phyloP scores from a whole-genome alignment of 1,284 basidiomycete species.

The Sanghuangporus sanghuang region DNA sequence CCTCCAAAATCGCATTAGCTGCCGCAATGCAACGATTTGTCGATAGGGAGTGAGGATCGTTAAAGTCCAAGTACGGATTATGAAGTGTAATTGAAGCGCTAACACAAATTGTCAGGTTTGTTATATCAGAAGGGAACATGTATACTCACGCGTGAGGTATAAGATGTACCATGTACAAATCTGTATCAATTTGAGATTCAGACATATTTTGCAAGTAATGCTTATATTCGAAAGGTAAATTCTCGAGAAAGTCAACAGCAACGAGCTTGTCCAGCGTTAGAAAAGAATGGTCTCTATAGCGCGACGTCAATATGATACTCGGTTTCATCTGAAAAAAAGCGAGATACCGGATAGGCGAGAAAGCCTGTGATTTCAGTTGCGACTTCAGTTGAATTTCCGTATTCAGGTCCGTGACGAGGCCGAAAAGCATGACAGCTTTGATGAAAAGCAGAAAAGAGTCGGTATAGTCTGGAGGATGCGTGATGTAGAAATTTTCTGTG shows the following conservation, averaged over 20 bases:
- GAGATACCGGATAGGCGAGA: constrained; percentile 25
- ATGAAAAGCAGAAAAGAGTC: constrained; percentile 75
- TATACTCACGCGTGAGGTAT: constrained; percentile 72
- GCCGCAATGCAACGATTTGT: constrained; percentile 68
- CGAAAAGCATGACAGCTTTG: constrained; percentile 78
- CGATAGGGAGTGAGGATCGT: constrained; percentile 55
- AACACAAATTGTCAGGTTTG: constrained; percentile 12
- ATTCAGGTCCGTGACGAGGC: constrained; percentile 75
- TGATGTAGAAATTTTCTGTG: constrained; percentile 55
- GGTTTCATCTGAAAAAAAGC: constrained; percentile 35
- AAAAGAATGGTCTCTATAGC: constrained; percentile 47
- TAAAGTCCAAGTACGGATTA: constrained; percentile 73
- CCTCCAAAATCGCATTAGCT: constrained; percentile 62
- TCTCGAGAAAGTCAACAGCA: constrained; percentile 58
- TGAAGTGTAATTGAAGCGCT: constrained; percentile 82
- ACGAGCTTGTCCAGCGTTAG: constrained; percentile 63
- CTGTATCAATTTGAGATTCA: constrained; percentile 63
- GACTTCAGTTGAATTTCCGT: constrained; percentile 64
- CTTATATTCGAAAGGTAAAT: constrained; percentile 60
- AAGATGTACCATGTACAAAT: constrained; percentile 78
- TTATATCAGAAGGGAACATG: constrained; percentile 5
- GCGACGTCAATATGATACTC: neutral
- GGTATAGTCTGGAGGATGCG: constrained; percentile 68
- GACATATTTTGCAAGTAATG: constrained; percentile 48
- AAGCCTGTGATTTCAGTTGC: constrained; percentile 21